Conservation (phyloP, 345 rosid species). For the Aurinia saxatilis region DNA sequence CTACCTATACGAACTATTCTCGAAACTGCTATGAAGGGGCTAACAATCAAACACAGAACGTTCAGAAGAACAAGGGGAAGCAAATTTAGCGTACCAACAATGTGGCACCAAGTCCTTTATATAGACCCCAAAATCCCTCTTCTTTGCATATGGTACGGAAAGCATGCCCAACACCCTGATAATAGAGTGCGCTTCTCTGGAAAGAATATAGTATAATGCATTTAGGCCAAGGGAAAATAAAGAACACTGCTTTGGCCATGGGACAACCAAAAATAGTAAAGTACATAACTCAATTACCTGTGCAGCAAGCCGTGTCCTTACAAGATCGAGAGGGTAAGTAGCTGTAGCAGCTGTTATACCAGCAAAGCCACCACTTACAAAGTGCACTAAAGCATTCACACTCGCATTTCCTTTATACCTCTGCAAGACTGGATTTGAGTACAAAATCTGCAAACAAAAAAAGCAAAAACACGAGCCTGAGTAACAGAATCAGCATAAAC, state of each 20-base stretch:
- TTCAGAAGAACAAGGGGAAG: not conserved
- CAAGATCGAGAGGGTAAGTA: slow-evolving; percentile 97
- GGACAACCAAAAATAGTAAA: not conserved
- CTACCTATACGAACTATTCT: no score
- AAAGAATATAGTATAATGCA: slow-evolving; percentile 11
- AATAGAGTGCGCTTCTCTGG: slow-evolving; percentile 74
- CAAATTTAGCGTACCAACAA: slow-evolving; percentile 45
- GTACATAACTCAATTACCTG: slow-evolving; percentile 46
- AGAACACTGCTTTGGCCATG: not conserved
- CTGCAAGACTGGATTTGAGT: slow-evolving; percentile 39
- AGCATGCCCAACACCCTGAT: slow-evolving; percentile 83
- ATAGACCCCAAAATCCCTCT: slow-evolving; percentile 75
- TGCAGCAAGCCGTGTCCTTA: slow-evolving; percentile 90
- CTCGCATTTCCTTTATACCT: slow-evolving; percentile 37
- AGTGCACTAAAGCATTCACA: slow-evolving; percentile 49
- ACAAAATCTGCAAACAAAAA: slow-evolving; percentile 41
- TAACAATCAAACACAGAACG: not conserved
- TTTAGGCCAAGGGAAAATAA: not conserved
- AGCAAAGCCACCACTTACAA: slow-evolving; percentile 80
- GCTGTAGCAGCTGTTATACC: slow-evolving; percentile 97
- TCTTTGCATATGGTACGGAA: slow-evolving; percentile 73
- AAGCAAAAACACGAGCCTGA: not conserved
- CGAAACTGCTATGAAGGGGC: no score
- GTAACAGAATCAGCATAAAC: not conserved
- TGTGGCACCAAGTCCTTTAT: slow-evolving; percentile 95